Percentiles rank a stretch among this genome's conserved stretches.
These are phyloP conservation scores for Zoysia pacifica DNA, from an alignment of 176 grass and related monocot species.

Conservation along the genomic window DNA sequence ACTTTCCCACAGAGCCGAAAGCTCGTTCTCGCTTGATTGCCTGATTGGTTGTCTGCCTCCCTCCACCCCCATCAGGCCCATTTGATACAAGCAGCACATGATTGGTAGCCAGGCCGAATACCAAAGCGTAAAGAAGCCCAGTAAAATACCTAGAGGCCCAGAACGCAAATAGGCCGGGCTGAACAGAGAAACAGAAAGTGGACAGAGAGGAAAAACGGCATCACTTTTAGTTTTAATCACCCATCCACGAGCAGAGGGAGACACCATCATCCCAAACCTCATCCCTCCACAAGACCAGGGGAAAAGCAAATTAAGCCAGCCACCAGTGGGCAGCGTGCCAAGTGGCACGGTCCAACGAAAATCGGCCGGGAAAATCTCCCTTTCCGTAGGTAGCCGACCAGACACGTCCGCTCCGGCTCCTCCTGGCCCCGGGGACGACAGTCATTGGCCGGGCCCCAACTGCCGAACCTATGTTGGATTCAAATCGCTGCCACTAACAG, in stretches of 20 bases:
- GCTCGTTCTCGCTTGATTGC: not conserved
- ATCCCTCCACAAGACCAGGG: not conserved
- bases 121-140: not conserved
- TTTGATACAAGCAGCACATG: no score
- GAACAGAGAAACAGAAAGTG: no score
- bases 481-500: not conserved
- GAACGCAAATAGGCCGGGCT: not conserved
- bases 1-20: no score
- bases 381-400: constrained; percentile 4
- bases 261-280: not conserved
- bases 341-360: not conserved
- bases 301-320: not conserved
- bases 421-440: constrained; percentile 1
- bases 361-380: not conserved
- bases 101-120: not conserved
- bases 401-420: constrained; percentile 1
- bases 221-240: not conserved
- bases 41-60: not conserved
- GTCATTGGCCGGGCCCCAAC: not conserved
- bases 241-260: not conserved
- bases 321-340: not conserved
- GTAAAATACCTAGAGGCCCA: not conserved
- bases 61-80: not conserved
- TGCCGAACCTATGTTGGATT: constrained; percentile 3
- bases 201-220: not conserved